Evolutionary conservation across 2,329 filamentous ascomycete species (phyloP).

Genomic region (Curvularia lunata): DNA sequence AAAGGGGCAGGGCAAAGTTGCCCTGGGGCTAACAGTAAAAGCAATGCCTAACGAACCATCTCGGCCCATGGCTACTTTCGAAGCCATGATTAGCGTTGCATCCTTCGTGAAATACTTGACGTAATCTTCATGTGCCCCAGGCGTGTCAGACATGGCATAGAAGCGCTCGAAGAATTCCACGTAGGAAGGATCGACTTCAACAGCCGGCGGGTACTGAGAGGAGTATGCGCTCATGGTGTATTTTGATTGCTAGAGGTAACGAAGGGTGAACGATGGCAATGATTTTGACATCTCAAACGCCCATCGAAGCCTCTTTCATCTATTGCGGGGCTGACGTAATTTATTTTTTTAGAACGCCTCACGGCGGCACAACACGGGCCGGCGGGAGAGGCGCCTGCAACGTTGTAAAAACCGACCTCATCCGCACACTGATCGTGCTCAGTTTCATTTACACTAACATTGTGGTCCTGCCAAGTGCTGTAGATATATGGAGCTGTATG

Average conservation of each 20-base stretch:
- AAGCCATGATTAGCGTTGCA: slow-evolving; percentile 61
- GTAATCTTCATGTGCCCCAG: slow-evolving; percentile 58
- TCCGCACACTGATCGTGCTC: background rate
- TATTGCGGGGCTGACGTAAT: slow-evolving; percentile 14
- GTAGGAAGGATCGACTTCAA: slow-evolving; percentile 51
- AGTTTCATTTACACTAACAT: background rate
- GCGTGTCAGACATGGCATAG: slow-evolving; percentile 56
- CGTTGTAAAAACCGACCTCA: slow-evolving; percentile 4
- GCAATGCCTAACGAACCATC: slow-evolving; percentile 48
- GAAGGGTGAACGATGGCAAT: slow-evolving; percentile 3
- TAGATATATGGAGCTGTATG: background rate
- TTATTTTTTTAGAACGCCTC: background rate
- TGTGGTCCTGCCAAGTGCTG: background rate
- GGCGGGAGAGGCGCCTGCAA: slow-evolving; percentile 15
- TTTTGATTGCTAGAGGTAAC: slow-evolving; percentile 1
- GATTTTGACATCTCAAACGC: slow-evolving; percentile 9
- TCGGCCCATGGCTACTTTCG: slow-evolving; percentile 54
- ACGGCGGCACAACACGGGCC: slow-evolving; percentile 9
- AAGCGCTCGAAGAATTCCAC: slow-evolving; percentile 56
- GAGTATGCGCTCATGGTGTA: slow-evolving; percentile 40
- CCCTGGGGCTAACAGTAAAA: background rate
- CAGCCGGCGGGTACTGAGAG: slow-evolving; percentile 45
- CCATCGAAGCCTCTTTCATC: slow-evolving; percentile 6
- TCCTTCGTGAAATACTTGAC: slow-evolving; percentile 56
- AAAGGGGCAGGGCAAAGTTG: background rate